Conservation (phyloP, 2,329 filamentous ascomycete species). For the Microthyrium microscopicum region DNA sequence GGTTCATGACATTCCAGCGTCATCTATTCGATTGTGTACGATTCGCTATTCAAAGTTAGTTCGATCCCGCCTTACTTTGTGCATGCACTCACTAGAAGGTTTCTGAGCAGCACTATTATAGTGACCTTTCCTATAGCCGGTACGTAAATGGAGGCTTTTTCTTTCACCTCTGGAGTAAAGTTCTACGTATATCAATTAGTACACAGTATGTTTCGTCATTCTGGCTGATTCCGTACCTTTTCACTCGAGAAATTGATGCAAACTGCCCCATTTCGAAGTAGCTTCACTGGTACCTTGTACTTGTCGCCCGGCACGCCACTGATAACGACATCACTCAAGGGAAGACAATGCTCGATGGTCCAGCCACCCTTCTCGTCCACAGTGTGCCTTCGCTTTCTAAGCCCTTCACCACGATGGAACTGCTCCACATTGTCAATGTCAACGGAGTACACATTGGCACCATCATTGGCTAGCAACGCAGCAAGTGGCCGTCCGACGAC, state of each 20-base stretch:
- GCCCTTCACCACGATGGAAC: conserved; percentile 77
- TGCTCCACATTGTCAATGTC: conserved; percentile 83
- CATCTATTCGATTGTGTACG: not conserved
- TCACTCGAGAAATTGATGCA: conserved; percentile 97
- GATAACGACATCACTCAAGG: conserved; percentile 86
- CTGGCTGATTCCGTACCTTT: conserved; percentile 34
- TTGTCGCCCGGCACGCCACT: conserved; percentile 75
- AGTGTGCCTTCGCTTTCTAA: conserved; percentile 73
- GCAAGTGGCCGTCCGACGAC: conserved; percentile 88
- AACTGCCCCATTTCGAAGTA: conserved; percentile 80
- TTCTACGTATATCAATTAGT: conserved; percentile 40
- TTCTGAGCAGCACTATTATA: conserved; percentile 77
- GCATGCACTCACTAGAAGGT: conserved; percentile 54
- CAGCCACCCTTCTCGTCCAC: conserved; percentile 69
- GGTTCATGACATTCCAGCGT: no score
- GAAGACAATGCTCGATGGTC: conserved; percentile 64
- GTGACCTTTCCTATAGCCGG: conserved; percentile 96
- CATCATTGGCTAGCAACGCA: conserved; percentile 87
- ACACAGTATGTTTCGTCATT: conserved; percentile 1
- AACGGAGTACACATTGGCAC: conserved; percentile 86
- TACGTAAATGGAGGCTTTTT: conserved; percentile 92
- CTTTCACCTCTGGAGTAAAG: conserved; percentile 77
- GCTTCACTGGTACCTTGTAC: conserved; percentile 75
- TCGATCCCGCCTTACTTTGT: no score
- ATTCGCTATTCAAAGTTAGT: not conserved